Conservation (phyloP, 148 eudicot species). For the Silene uniflora region DNA sequence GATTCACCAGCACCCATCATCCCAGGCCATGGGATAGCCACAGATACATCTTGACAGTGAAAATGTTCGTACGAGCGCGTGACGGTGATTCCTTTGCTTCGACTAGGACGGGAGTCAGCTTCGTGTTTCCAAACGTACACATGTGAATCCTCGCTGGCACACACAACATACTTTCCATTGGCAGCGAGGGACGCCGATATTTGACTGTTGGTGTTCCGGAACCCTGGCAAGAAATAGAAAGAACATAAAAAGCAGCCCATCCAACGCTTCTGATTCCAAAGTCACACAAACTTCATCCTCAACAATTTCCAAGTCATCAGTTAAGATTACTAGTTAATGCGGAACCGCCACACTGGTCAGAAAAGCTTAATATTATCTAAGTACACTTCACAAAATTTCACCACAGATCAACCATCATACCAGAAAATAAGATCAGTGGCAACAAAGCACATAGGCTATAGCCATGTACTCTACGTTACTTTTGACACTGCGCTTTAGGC, state of each 20-base stretch:
- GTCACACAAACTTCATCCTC: not conserved
- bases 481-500: too few species aligned
- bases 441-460: not conserved
- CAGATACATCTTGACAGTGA: constrained; percentile 75
- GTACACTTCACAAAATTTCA: not conserved
- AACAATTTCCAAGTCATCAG: not conserved
- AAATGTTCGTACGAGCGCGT: constrained; percentile 76
- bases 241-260: not conserved
- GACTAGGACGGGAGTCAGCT: constrained; percentile 63
- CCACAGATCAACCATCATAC: not conserved
- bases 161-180: constrained; percentile 71
- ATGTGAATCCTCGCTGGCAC: constrained; percentile 88
- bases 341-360: not conserved
- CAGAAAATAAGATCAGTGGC: not conserved
- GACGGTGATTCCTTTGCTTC: constrained; percentile 62
- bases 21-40: constrained; percentile 89
- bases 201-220: constrained; percentile 85
- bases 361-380: not conserved
- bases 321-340: not conserved
- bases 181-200: constrained; percentile 76
- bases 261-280: not conserved
- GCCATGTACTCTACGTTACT: not conserved
- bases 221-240: constrained; percentile 43
- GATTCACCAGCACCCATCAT: constrained; percentile 26
- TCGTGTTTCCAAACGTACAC: constrained; percentile 89